Evolutionary conservation across 257 asterid genomes (phyloP).

Genomic region (Pogostemon cablin): DNA sequence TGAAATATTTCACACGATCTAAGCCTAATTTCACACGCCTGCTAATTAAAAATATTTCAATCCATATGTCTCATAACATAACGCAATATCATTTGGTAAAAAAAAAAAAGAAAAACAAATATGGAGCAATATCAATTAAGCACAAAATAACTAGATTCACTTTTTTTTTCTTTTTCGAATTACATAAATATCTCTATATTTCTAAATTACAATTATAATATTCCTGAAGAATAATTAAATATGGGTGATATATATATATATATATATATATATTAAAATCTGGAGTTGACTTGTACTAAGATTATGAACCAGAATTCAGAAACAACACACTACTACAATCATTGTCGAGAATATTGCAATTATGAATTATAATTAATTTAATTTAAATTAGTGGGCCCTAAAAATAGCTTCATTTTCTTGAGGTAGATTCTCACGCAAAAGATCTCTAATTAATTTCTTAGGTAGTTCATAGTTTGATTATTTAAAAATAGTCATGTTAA

Average conservation of each 20-base stretch:
- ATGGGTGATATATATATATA: too few species aligned
- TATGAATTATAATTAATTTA: constrained; percentile 6
- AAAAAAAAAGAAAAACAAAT: too few species aligned
- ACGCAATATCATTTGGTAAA: too few species aligned
- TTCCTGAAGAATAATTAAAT: too few species aligned
- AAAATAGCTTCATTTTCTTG: constrained; percentile 39
- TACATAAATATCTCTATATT: too few species aligned
- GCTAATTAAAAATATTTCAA: too few species aligned
- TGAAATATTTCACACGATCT: constrained; percentile 17
- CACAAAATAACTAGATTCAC: too few species aligned
- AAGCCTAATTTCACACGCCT: neutral
- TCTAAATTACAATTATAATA: too few species aligned
- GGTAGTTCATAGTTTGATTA: constrained; percentile 28
- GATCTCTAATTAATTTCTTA: constrained; percentile 32
- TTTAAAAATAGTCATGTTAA: constrained; percentile 19
- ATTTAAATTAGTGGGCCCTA: constrained; percentile 36
- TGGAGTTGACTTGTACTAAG: constrained; percentile 10
- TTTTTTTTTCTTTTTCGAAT: too few species aligned
- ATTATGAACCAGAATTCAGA: constrained; percentile 24
- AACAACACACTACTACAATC: neutral
- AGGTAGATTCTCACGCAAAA: constrained; percentile 56
- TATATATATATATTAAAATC: too few species aligned
- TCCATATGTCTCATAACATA: too few species aligned
- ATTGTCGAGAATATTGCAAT: constrained; percentile 23
- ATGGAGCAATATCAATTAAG: too few species aligned